Base-by-base conservation (phyloP, 75 land plant genomes). In the Selaginella tamariscina region DNA sequence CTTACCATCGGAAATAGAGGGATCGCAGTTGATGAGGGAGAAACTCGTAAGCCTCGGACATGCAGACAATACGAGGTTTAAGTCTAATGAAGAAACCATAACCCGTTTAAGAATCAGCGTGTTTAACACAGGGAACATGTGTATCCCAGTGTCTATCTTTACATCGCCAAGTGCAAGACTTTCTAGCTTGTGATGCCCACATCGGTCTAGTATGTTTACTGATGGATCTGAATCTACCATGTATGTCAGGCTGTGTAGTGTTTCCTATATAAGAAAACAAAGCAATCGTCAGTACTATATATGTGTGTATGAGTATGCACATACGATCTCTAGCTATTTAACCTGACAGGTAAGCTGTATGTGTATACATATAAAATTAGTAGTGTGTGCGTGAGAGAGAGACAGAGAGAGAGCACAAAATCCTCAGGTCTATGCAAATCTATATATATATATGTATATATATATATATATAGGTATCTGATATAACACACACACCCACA, bases 161-260 rank as follows among this genome's bases (percentile, higher is more conserved):
- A 84, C 81, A 54, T 81, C 75, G 2, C 82, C 80, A 55, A 83
- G 67, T 2, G 62, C 56, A 65, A 88, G 62, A n/a, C 60, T 54
- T 71, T 88, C 86, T 24, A 88, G 81, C 84, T 78, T 85, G 55
- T 79, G 80, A 29, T 85, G 33, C 13, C 92, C 88, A 72, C 85
- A 83, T 54, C 75, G 81, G 20, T 88, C 91, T 67, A 88, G 75
- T 33, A 88, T 78, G 30, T 85, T 88, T 2, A 88, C 78, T 62
- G 66, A 68, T 0, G 92, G 84, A 26, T 55, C 68, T 21, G 88
- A 79, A 21, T 77, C 75, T 13, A 81, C 81, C 73, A 83, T 85
- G 63, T 79, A 86, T 20, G 65, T 32, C 29, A 88, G 56, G 54
- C 64, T 60, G 1, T 78, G 78, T 67, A 88, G 73, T n/a, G 80